phyloP scores from a whole-genome alignment of 176 grass and related monocot genomes.

The Phyllostachys edulis region DNA sequence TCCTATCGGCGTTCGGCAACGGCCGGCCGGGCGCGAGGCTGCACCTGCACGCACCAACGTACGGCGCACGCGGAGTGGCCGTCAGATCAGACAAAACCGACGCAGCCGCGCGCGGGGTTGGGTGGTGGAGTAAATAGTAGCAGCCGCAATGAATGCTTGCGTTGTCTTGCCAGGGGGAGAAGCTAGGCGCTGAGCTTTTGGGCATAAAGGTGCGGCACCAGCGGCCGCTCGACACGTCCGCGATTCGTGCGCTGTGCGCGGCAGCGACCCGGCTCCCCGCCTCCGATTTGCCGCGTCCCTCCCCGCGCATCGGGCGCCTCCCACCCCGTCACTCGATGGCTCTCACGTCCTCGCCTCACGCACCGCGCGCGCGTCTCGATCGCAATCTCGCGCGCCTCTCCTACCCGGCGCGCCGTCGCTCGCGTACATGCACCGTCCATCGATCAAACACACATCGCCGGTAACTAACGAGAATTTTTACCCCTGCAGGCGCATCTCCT shows the following conservation, averaged over 20 bases:
- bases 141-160: background rate
- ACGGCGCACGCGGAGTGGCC: background rate
- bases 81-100: background rate
- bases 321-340: background rate
- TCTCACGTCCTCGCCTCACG: too few species aligned
- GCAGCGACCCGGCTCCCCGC: conserved; percentile 3
- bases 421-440: too few species aligned
- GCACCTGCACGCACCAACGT: background rate
- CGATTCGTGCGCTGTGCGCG: conserved; percentile 2
- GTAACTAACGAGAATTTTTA: background rate
- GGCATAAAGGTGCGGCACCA: conserved; percentile 24
- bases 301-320: too few species aligned
- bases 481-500: background rate
- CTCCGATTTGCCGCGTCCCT: conserved; percentile 23
- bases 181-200: background rate
- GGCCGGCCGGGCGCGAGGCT: background rate
- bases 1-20: background rate
- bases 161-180: background rate
- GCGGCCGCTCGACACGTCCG: conserved; percentile 47
- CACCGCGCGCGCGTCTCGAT: background rate
- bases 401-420: too few species aligned
- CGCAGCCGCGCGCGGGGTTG: background rate
- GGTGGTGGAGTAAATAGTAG: background rate
- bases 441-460: too few species aligned
- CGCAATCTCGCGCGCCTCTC: background rate